These are phyloP conservation scores for Erythrophleum fordii DNA, from an alignment of 306 rosid genomes.

Conservation along the genomic window DNA sequence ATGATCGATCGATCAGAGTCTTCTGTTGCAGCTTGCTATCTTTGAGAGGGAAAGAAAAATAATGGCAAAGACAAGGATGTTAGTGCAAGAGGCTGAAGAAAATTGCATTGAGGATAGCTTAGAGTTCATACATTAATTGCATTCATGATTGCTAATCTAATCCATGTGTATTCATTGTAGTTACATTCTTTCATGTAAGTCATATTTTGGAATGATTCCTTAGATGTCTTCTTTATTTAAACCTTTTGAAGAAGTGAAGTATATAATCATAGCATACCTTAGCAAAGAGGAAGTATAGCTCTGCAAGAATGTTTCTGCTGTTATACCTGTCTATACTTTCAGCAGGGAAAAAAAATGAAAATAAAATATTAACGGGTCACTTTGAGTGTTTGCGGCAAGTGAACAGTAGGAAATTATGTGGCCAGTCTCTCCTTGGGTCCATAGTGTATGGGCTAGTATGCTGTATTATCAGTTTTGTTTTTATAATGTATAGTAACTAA, in stretches of 20 bases:
- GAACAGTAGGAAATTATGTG: neutral
- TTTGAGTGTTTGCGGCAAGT: neutral
- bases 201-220: slow-evolving; percentile 20
- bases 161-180: slow-evolving; percentile 51
- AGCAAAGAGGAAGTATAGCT: slow-evolving; percentile 15
- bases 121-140: slow-evolving; percentile 46
- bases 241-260: slow-evolving; percentile 38
- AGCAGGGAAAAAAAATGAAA: neutral
- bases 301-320: slow-evolving; percentile 25
- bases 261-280: slow-evolving; percentile 36
- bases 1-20: slow-evolving; percentile 25
- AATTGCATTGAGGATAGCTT: slow-evolving; percentile 32
- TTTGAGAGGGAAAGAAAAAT: slow-evolving; percentile 30
- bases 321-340: neutral
- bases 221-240: slow-evolving; percentile 21
- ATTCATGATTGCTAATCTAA: slow-evolving; percentile 48
- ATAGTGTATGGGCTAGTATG: neutral
- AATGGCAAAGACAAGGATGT: slow-evolving; percentile 38
- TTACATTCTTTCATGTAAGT: slow-evolving; percentile 45
- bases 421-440: neutral
- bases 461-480: neutral
- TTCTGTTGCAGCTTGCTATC: slow-evolving; percentile 40
- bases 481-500: neutral
- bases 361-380: neutral
- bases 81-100: slow-evolving; percentile 37